Base-by-base conservation (phyloP, 192 early-diverging fungal genomes). In the Coemansia sp. region DNA sequence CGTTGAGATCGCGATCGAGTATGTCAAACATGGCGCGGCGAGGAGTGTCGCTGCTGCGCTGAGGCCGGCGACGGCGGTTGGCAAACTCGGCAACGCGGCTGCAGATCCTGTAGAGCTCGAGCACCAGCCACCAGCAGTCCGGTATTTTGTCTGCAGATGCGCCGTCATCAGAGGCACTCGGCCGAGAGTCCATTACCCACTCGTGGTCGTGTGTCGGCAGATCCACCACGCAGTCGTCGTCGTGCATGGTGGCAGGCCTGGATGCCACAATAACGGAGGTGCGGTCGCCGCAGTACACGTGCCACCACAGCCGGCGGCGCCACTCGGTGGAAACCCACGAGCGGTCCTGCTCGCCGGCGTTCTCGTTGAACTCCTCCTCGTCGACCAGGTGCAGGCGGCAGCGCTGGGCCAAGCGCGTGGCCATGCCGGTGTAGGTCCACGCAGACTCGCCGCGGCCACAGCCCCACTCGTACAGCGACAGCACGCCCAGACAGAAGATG, bases 361-460 rank as follows among this genome's bases (percentile, higher is more conserved):
- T 70, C 49, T 77, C 74, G 39, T 57, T 77, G 45, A 77, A 77
- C 15, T 77, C 74, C n/a, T 57, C 63, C 31, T 77, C 74, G 49
- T 77, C 74, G 25, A 70, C 60, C 36, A 77, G 52, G 21, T 77
- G 74, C 53, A 77, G 37, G 19, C 68, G 67, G 43, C 63, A 65
- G 35, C 74, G 67, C 60, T 77, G 63, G 4, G 74, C 74, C 57
- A 76, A 51, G 0, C 72, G 65, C 36, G 65, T 76, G 15, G 72
- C 72, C 65, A 76, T 76, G 3, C 72, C 72, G 11, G 68, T 70
- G 38, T 70, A 77, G 7, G 74, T 66, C 74, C 74, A 77, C 21
- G 74, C 74, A 9, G 74, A 77, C 46, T 77, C 74, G 52, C 74
- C 74, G n/a, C 68, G 68, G 7, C 74, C 74, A 29, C 74, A 77